Evolutionary conservation across 2,329 filamentous ascomycete species (phyloP), one percentile per base, ranked within the genome.

Genomic region (Fusarium cyanostomum): DNA sequence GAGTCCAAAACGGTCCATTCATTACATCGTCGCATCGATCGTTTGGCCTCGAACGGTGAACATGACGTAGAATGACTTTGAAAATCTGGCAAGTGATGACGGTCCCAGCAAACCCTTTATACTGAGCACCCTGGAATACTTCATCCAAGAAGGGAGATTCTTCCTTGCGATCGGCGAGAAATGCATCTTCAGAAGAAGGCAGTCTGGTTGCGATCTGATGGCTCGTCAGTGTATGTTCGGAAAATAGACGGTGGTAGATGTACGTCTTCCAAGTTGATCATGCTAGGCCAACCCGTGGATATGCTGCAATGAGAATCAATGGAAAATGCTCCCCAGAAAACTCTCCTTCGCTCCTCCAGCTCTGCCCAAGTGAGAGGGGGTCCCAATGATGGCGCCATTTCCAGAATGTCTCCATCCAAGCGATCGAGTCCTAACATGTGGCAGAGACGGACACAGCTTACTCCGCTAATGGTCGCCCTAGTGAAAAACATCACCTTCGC

Each of bases 401-500:
- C 87, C 11, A 88, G 73, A 1, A 83, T 83, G 1, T 79, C 76
- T 6, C 86, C 87, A 72, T 96, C 92, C 33, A 96, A 74, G 24
- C 89, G 84, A 75, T 96, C 91, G 31, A 97, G 80, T 1, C 92
- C 92, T 86, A 97, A 90, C 84, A 97, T 96, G 58, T 93, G 86
- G 6, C 85, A 84, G 44, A 97, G 80, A 39, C 92, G 85, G 18
- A 88, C 83, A 30, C 84, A 86, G 69, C 90, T 83, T 16, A 92
- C 91, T 10, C 87, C 84, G 60, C 91, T 97, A 80, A 96, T 86
- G 81, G 92, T 93, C 2, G 94, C 92, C 58, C 93, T 84, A 0
- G 92, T 93, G 70, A 97, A 97, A 67, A 89, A 87, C 84, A 96
- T 91, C 65, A 85, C 84, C 73, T 90, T 94, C 68, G 94, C 95